phyloP scores from a whole-genome alignment of 2,329 filamentous ascomycete species.

The Hymenoscyphus fraxineus region DNA sequence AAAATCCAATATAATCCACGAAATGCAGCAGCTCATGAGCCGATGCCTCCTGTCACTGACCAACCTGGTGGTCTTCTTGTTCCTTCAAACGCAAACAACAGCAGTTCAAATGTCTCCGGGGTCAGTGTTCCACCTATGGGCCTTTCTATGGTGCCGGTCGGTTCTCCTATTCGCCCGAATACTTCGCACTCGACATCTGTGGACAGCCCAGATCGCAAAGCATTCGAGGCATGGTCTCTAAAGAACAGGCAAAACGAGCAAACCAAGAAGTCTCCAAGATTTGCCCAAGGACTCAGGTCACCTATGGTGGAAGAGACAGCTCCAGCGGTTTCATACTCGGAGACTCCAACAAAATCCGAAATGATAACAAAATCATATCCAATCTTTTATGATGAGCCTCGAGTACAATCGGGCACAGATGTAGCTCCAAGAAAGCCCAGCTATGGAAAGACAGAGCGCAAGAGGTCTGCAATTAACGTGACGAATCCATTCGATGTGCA shows the following conservation, averaged over 20 bases:
- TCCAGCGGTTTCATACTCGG: background rate
- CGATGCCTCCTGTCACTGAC: background rate
- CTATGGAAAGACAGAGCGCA: background rate
- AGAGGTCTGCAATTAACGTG: background rate
- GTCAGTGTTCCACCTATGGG: background rate
- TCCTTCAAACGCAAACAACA: background rate
- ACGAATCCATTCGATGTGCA: background rate
- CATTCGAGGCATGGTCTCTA: background rate
- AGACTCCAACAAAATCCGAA: background rate
- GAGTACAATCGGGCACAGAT: background rate
- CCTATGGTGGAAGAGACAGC: background rate
- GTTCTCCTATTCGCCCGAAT: background rate
- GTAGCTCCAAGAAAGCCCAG: background rate
- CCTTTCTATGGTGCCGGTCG: background rate
- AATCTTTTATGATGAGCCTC: background rate
- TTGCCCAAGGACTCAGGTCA: background rate
- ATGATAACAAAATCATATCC: background rate
- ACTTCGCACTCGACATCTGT: background rate
- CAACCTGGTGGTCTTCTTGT: background rate
- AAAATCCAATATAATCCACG: slow-evolving; percentile 20
- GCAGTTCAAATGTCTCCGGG: background rate
- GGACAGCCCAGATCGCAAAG: background rate
- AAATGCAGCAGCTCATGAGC: slow-evolving; percentile 12
- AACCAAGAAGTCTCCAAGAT: background rate
- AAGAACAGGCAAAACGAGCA: background rate